Evolutionary conservation across 495 filamentous ascomycete genomes (phyloP).

Genomic region (Penicillium cosmopolitanum): DNA sequence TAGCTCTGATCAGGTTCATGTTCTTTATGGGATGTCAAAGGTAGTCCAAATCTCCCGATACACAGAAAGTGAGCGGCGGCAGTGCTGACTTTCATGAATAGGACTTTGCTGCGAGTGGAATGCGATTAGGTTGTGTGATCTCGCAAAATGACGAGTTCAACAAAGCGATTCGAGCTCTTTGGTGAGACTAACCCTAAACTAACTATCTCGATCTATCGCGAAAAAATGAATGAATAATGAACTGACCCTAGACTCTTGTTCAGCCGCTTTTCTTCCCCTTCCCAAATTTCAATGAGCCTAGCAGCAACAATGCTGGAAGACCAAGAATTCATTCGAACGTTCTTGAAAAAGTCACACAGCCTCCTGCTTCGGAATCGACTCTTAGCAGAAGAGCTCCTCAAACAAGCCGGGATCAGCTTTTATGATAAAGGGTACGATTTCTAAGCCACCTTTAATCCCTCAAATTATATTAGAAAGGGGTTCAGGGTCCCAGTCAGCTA

Average conservation of each 20-base stretch:
- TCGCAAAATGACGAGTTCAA: not conserved
- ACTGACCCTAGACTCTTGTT: not conserved
- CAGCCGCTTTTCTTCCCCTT: not conserved
- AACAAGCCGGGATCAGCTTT: not conserved
- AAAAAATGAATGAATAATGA: not conserved
- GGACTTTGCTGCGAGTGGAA: not conserved
- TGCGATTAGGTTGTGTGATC: not conserved
- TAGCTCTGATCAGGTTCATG: conserved; percentile 54
- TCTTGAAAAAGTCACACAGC: not conserved
- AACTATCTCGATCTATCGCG: too few relatives aligned
- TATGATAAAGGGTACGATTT: not conserved
- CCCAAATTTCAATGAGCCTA: not conserved
- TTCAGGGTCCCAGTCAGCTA: too few relatives aligned
- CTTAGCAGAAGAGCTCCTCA: not conserved
- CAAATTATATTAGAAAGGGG: too few relatives aligned
- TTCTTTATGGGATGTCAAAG: conserved; percentile 57
- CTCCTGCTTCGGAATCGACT: not conserved
- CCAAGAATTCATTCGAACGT: not conserved
- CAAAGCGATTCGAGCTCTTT: not conserved
- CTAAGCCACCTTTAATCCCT: too few relatives aligned
- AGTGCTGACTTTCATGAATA: not conserved
- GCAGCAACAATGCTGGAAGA: not conserved
- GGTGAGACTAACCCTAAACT: not conserved
- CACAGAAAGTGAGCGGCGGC: not conserved
- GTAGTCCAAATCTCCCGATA: not conserved